Evolutionary conservation across 2,329 filamentous ascomycete species (phyloP).

Genomic region (Nemania diffusa): DNA sequence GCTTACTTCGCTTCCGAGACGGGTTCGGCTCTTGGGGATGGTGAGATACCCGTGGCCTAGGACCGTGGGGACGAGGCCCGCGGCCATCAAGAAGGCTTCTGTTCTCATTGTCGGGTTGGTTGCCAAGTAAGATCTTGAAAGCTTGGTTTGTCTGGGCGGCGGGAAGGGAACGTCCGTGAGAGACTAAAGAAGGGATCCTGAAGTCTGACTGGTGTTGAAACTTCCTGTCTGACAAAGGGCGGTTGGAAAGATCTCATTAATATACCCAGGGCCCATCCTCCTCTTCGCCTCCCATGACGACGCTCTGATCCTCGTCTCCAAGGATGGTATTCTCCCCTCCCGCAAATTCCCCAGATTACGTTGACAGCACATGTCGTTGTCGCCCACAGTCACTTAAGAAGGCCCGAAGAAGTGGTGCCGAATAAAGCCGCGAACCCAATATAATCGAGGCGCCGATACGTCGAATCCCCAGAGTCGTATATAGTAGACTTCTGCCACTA

Average conservation of each 20-base stretch:
- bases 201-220: neutral
- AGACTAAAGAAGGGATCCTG: neutral
- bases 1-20: slow-evolving; percentile 20
- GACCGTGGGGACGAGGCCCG: slow-evolving; percentile 13
- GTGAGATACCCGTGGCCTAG: slow-evolving; percentile 23
- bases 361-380: neutral
- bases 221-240: neutral
- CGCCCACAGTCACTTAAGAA: neutral
- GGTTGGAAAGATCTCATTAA: neutral
- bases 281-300: neutral
- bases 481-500: neutral
- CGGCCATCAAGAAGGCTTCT: neutral
- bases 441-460: neutral
- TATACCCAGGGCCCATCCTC: neutral
- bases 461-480: neutral
- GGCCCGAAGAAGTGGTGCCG: slow-evolving; percentile 19
- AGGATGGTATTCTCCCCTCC: neutral
- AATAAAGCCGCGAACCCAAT: slow-evolving; percentile 15
- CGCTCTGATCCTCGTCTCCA: neutral
- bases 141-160: neutral
- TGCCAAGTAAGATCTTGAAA: neutral
- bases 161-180: neutral
- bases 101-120: slow-evolving; percentile 1
- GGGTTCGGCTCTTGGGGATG: slow-evolving; percentile 20
- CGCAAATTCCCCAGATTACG: neutral